These are phyloP conservation scores for Fusarium virguliforme DNA, from an alignment of 2,329 filamentous ascomycete species.

Conservation along the genomic window DNA sequence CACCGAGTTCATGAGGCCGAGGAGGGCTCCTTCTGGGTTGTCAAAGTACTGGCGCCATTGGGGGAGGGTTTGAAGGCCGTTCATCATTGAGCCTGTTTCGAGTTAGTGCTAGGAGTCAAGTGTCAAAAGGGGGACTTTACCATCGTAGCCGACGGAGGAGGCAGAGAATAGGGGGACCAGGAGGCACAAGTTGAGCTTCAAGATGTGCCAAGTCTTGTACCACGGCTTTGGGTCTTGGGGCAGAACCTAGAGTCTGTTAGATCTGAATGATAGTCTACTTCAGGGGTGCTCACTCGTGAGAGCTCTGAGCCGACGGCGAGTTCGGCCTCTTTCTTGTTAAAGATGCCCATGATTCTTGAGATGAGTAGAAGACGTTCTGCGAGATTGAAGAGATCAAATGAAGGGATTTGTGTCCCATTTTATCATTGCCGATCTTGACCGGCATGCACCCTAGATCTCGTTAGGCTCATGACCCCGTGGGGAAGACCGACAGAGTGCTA, in stretches of 20 bases:
- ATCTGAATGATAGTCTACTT: neutral
- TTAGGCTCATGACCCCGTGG: slow-evolving; percentile 7
- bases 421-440: neutral
- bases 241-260: neutral
- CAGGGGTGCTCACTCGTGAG: neutral
- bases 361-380: neutral
- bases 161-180: slow-evolving; percentile 6
- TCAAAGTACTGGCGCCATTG: slow-evolving; percentile 61
- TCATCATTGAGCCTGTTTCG: slow-evolving; percentile 58
- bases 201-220: neutral
- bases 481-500: neutral
- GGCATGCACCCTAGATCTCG: neutral
- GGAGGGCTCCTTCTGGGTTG: slow-evolving; percentile 53
- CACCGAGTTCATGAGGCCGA: slow-evolving; percentile 57
- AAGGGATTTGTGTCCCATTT: slow-evolving; percentile 5
- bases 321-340: slow-evolving; percentile 2
- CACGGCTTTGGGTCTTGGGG: slow-evolving; percentile 3
- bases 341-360: slow-evolving; percentile 3
- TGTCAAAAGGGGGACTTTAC: neutral
- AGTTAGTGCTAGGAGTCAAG: neutral
- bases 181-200: slow-evolving; percentile 13
- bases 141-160: slow-evolving; percentile 6
- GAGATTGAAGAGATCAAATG: neutral
- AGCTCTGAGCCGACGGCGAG: slow-evolving; percentile 5
- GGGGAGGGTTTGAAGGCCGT: slow-evolving; percentile 60